Evolutionary conservation across 306 rosid species (phyloP).

Genomic region (Sicyos edulis): DNA sequence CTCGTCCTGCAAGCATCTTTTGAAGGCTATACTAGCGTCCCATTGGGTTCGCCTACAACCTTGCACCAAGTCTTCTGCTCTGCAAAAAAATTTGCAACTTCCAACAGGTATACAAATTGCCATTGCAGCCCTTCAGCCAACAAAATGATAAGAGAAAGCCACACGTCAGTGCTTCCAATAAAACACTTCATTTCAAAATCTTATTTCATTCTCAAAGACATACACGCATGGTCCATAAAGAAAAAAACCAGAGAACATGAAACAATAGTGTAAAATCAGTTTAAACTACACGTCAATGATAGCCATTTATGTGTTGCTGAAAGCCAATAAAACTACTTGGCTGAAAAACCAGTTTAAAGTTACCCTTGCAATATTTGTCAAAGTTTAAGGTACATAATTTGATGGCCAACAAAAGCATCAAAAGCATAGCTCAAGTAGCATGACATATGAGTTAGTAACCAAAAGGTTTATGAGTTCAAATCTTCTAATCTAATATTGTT

Average conservation of each 20-base stretch:
- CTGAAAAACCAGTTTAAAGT: not conserved
- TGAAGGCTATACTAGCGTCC: slow-evolving; percentile 34
- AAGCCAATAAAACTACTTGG: not conserved
- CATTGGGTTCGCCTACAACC: slow-evolving; percentile 39
- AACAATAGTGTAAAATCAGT: not conserved
- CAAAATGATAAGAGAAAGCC: slow-evolving; percentile 18
- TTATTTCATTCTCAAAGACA: not conserved
- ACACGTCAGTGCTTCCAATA: slow-evolving; percentile 6
- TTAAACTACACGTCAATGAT: no score
- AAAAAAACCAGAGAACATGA: not conserved
- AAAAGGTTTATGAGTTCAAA: no score
- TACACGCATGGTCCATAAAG: not conserved
- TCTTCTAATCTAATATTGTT: no score
- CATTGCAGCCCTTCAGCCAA: slow-evolving; percentile 42
- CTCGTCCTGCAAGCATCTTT: slow-evolving; percentile 37
- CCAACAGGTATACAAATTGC: slow-evolving; percentile 54
- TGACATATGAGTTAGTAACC: no score
- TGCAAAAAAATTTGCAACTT: slow-evolving; percentile 39
- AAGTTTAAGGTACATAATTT: no score
- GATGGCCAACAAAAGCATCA: no score
- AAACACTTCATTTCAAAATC: slow-evolving; percentile 5
- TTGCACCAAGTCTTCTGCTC: slow-evolving; percentile 31
- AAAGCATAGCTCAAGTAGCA: no score
- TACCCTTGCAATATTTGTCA: no score
- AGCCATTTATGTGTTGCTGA: no score